phyloP scores from a whole-genome alignment of 2,329 filamentous ascomycete species.

The Cladosporium colombiae region DNA sequence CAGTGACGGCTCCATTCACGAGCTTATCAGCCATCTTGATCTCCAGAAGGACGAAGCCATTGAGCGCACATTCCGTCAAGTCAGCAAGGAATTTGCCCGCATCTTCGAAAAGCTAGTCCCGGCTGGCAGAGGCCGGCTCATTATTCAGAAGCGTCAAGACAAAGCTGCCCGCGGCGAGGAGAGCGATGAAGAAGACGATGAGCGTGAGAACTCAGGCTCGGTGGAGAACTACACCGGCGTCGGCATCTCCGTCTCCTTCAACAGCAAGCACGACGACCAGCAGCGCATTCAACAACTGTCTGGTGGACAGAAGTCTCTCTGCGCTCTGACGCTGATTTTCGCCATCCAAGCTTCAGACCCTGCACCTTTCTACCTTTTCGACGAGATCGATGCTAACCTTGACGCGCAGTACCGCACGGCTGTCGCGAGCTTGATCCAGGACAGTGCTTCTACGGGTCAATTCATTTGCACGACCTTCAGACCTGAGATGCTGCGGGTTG shows the following conservation, averaged over 20 bases:
- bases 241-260: constrained; percentile 96
- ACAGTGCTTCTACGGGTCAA: constrained; percentile 58
- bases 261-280: constrained; percentile 97
- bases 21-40: constrained; percentile 88
- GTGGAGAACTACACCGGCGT: constrained; percentile 97
- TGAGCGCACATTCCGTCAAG: constrained; percentile 97
- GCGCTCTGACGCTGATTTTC: constrained; percentile 95
- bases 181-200: constrained; percentile 52
- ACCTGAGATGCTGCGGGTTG: constrained; percentile 91
- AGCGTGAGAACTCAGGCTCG: constrained; percentile 38
- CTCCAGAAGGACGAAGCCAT: constrained; percentile 97
- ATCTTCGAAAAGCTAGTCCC: constrained; percentile 96
- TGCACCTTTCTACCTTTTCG: constrained; percentile 97
- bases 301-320: constrained; percentile 93
- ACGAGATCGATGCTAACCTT: constrained; percentile 97
- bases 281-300: constrained; percentile 96
- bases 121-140: constrained; percentile 83
- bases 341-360: constrained; percentile 98
- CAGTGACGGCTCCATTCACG: constrained; percentile 83
- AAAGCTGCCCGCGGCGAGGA: constrained; percentile 58
- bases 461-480: constrained; percentile 99
- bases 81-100: constrained; percentile 85
- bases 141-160: constrained; percentile 92
- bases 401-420: constrained; percentile 97
- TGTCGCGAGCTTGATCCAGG: constrained; percentile 82